These are phyloP conservation scores for Metarhizium robertsii DNA, from an alignment of 2,329 filamentous ascomycete genomes.

Conservation along the genomic window DNA sequence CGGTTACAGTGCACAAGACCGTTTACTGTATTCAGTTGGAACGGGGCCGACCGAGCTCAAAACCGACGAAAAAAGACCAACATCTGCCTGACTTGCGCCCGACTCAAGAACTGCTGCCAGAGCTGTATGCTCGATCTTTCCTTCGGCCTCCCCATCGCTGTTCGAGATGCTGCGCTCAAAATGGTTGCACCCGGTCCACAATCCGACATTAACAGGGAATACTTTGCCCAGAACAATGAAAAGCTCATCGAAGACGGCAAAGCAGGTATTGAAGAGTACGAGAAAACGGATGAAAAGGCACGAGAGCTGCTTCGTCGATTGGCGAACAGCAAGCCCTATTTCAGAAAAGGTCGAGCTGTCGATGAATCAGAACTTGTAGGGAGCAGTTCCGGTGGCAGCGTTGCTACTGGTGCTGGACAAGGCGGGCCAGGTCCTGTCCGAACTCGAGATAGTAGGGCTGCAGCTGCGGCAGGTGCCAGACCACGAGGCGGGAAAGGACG, in stretches of 20 bases:
- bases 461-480: conserved; percentile 37
- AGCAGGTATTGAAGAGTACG: conserved; percentile 79
- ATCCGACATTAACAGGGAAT: conserved; percentile 90
- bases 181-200: conserved; percentile 93
- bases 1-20: conserved; percentile 66
- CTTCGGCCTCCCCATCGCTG: conserved; percentile 88
- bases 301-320: conserved; percentile 76
- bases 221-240: conserved; percentile 96
- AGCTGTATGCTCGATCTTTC: conserved; percentile 97
- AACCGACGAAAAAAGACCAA: conserved; percentile 88
- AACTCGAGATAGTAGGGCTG: conserved; percentile 55
- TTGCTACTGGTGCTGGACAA: conserved; percentile 43
- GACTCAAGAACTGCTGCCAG: conserved; percentile 97
- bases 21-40: conserved; percentile 94
- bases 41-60: conserved; percentile 70
- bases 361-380: conserved; percentile 41
- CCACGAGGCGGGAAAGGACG: conserved; percentile 33
- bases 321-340: conserved; percentile 90
- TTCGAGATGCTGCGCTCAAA: conserved; percentile 92
- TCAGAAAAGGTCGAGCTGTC: conserved; percentile 73
- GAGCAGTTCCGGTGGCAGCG: conserved; percentile 33
- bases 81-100: conserved; percentile 92
- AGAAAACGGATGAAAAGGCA: conserved; percentile 95
- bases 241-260: conserved; percentile 88
- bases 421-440: conserved; percentile 70